A percentile compares a stretch with the other conserved stretches of the same genome.
These are phyloP conservation scores for Rhodotorula sp. DNA, from an alignment of 1,284 basidiomycete genomes.

Conservation along the genomic window DNA sequence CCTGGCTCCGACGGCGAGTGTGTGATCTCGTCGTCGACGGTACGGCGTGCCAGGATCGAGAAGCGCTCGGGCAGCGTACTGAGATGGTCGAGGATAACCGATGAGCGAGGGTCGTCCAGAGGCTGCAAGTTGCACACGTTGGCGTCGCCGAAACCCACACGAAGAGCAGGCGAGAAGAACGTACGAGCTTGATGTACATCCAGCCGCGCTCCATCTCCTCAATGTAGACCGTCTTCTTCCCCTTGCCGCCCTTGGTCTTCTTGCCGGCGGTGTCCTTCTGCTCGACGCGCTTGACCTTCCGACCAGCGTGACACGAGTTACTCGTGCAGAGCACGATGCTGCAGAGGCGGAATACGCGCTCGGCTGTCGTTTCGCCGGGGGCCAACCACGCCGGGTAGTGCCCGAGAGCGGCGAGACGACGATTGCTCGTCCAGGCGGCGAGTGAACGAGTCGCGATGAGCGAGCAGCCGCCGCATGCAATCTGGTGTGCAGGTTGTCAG, in stretches of 20 bases:
- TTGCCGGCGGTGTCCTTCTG: conserved; percentile 11
- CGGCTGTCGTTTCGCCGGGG: conserved; percentile 10
- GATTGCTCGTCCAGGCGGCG: conserved; percentile 27
- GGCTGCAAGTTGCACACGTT: conserved; percentile 3
- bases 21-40: neutral
- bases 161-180: neutral
- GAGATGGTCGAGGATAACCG: conserved; percentile 21
- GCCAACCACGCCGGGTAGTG: conserved; percentile 31
- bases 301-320: conserved; percentile 25
- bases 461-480: conserved; percentile 39
- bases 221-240: conserved; percentile 30
- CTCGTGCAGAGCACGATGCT: conserved; percentile 25
- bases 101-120: conserved; percentile 9
- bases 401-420: conserved; percentile 35
- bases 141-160: accelerated
- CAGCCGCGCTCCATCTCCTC: conserved; percentile 37
- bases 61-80: conserved; percentile 10
- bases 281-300: conserved; percentile 34
- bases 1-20: neutral
- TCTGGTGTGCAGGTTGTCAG: conserved; percentile 1
- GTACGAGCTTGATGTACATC: conserved; percentile 39
- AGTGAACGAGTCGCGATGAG: conserved; percentile 28
- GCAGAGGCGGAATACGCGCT: conserved; percentile 32
- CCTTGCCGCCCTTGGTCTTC: conserved; percentile 8
- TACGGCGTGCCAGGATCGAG: conserved; percentile 21